These are phyloP conservation scores for Aspergillus alliaceus DNA, from an alignment of 2,329 filamentous ascomycete species.

Conservation along the genomic window DNA sequence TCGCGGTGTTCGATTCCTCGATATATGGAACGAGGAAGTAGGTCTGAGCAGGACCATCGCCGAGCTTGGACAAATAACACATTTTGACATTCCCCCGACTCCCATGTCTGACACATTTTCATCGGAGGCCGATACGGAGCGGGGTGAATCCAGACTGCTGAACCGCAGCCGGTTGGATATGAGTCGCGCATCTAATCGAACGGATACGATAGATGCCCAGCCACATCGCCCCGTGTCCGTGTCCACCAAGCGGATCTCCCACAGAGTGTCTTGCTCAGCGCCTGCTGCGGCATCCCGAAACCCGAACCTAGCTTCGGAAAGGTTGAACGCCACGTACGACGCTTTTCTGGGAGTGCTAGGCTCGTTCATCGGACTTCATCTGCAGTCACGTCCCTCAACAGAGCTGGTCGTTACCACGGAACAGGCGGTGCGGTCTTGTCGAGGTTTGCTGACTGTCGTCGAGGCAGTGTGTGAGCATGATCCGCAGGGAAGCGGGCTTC, in stretches of 20 bases:
- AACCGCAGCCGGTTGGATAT: constrained; percentile 32
- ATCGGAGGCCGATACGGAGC: constrained; percentile 28
- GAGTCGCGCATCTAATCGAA: constrained; percentile 28
- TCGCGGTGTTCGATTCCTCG: constrained; percentile 83
- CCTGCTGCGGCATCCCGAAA: constrained; percentile 63
- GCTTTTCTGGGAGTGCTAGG: constrained; percentile 86
- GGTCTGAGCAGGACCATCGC: constrained; percentile 44
- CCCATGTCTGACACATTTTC: constrained; percentile 42
- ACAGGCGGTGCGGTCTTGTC: constrained; percentile 79
- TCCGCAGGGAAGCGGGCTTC: constrained; percentile 62
- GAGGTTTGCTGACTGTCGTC: constrained; percentile 74
- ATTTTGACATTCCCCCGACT: constrained; percentile 35
- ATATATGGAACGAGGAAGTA: constrained; percentile 69
- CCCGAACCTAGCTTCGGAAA: constrained; percentile 78
- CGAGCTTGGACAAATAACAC: constrained; percentile 35
- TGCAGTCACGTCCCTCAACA: constrained; percentile 86
- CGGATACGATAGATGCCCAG: constrained; percentile 26
- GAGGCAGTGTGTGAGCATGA: constrained; percentile 81
- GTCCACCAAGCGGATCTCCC: constrained; percentile 56
- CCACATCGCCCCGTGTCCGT: constrained; percentile 33
- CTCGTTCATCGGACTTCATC: constrained; percentile 88
- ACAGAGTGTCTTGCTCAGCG: constrained; percentile 75
- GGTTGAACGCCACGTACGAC: constrained; percentile 78
- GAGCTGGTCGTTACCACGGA: constrained; percentile 81
- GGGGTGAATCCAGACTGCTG: constrained; percentile 34